Evolutionary conservation across 208 protist genomes (phyloP), one percentile per base, ranked within the genome.

Genomic region (Crithidia bombi): DNA sequence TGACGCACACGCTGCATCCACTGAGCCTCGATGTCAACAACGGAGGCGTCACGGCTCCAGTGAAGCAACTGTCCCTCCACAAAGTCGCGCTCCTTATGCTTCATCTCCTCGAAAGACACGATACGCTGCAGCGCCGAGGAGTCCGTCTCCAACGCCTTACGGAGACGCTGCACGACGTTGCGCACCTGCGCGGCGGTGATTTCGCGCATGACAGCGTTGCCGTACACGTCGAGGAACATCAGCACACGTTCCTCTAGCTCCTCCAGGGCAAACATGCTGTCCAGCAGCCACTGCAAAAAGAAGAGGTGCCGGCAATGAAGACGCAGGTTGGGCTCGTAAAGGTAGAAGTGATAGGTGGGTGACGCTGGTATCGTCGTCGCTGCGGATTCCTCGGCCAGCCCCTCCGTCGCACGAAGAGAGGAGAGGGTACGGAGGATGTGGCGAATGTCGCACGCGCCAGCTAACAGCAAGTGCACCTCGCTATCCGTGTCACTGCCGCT

Each of bases 191-290:
- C 90, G 15, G 86, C 83, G 0, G 90, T 93, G 19, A 85, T 86
- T 23, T 96, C 93, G 28, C 93, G 85, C 46, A 89, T 65, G 25
- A 86, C 66, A 12, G 81, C 58, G 76, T 97, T 97, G 5, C 87
- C 93, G 68, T 89, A 96, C 6, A 91, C 79, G 46, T 97, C 93
- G 11, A 97, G 75, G 51, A 97, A 97, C 87, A 94, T 94, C n/a
- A 92, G 73, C 25, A 93, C 87, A 11, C 87, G 87, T 65, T 97
- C 93, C 70, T 97, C 93, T 33, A 97, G 68, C 65, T 94, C 86
- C 66, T 92, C 87, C 1, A 96, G 70, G 15, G 87, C 75, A 62
- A 92, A 94, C 65, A 92, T 91, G 77, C 86, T 92, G 61, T 97
- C 93, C n/a, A 93, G 66, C 52, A 97, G 70, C 90, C 89, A 97